These are phyloP conservation scores for Ceratocystis huliohia DNA, from an alignment of 2,329 filamentous ascomycete genomes.

Conservation along the genomic window DNA sequence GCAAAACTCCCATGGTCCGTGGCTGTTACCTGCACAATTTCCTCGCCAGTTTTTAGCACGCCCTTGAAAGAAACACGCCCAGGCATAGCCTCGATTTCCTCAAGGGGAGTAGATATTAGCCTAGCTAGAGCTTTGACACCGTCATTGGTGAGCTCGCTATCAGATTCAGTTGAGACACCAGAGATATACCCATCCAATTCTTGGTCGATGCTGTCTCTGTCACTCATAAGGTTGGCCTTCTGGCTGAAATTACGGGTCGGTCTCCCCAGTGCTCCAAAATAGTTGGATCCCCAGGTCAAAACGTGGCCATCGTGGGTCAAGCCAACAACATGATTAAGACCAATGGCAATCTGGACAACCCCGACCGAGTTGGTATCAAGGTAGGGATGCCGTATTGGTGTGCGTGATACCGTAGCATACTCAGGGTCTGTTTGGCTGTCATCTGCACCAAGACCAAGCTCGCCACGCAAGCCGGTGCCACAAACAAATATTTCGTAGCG, in stretches of 20 bases:
- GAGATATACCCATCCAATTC: background rate
- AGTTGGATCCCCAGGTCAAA: constrained; percentile 55
- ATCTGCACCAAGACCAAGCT: constrained; percentile 40
- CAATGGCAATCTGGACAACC: constrained; percentile 49
- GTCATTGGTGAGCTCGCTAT: constrained; percentile 27
- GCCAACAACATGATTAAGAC: constrained; percentile 51
- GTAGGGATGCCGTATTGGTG: constrained; percentile 37
- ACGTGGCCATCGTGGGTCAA: constrained; percentile 51
- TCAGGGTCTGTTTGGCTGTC: background rate
- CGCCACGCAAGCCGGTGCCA: constrained; percentile 50
- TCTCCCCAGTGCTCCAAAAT: constrained; percentile 50
- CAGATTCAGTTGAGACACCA: constrained; percentile 22
- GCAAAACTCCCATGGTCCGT: constrained; percentile 52
- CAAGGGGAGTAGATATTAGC: constrained; percentile 42
- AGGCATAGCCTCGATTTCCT: constrained; percentile 14
- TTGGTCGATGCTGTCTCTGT: background rate
- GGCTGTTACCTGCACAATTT: constrained; percentile 45
- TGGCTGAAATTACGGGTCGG: constrained; percentile 29
- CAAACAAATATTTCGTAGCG: constrained; percentile 47
- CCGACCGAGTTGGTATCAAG: constrained; percentile 40
- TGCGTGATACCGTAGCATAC: constrained; percentile 24
- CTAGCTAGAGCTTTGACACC: constrained; percentile 42
- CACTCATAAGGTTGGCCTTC: background rate
- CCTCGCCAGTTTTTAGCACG: constrained; percentile 35
- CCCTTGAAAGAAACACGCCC: constrained; percentile 32